These are phyloP conservation scores for Suillus plorans DNA, from an alignment of 768 basidiomycete genomes.

Conservation along the genomic window DNA sequence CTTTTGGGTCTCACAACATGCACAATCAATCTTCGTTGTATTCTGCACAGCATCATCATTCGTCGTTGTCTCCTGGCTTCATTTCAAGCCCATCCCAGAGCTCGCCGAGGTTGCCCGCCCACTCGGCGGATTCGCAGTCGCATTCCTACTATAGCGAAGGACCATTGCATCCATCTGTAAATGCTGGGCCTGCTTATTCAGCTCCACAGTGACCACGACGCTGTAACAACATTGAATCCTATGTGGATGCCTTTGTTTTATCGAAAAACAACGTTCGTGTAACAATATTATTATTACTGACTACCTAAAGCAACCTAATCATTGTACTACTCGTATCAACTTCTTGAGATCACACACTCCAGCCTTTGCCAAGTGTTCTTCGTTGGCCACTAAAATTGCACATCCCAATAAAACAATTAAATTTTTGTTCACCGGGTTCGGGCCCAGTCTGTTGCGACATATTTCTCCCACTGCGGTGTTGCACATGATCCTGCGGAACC, in stretches of 20 bases:
- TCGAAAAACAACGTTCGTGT: constrained; percentile 23
- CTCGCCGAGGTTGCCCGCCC: constrained; percentile 27
- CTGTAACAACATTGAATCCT: constrained; percentile 6
- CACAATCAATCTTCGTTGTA: constrained; percentile 27
- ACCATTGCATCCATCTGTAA: constrained; percentile 26
- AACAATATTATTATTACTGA: constrained; percentile 34
- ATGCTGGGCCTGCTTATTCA: constrained; percentile 26
- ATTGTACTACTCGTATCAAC: constrained; percentile 12
- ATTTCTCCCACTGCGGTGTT: constrained; percentile 16
- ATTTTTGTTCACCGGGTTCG: constrained; percentile 21
- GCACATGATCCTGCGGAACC: constrained; percentile 21
- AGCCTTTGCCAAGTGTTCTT: constrained; percentile 11
- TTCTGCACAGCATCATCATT: constrained; percentile 31
- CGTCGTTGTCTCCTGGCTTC: constrained; percentile 27
- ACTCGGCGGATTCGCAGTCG: constrained; percentile 25
- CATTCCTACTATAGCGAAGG: constrained; percentile 32
- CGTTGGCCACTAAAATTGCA: constrained; percentile 14
- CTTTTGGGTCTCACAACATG: constrained; percentile 28
- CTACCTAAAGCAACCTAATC: constrained; percentile 31
- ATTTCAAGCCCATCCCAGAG: constrained; percentile 31
- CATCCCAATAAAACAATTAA: constrained; percentile 18
- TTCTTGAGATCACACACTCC: constrained; percentile 26
- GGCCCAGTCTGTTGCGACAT: constrained; percentile 17
- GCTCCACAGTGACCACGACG: constrained; percentile 26
- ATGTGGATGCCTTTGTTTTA: constrained; percentile 8